phyloP scores from a whole-genome alignment of 1,284 basidiomycete genomes.

The Puccinia triticina region DNA sequence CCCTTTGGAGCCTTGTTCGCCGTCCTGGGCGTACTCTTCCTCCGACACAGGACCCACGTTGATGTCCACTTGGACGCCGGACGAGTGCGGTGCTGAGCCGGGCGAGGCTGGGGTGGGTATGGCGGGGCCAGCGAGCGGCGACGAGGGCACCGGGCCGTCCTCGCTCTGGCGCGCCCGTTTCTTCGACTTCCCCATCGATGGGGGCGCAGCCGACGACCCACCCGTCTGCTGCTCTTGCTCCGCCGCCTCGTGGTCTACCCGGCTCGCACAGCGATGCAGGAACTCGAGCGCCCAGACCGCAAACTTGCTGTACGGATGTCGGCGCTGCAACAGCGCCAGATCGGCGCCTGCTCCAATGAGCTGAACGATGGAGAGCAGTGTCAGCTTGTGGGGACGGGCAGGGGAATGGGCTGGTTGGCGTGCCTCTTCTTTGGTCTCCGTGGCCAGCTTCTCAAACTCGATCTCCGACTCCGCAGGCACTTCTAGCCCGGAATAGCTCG shows the following conservation, averaged over 20 bases:
- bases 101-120: too few relatives aligned
- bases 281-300: conserved; percentile 39
- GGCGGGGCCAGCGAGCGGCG: too few relatives aligned
- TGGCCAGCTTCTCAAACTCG: conserved; percentile 33
- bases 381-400: neutral
- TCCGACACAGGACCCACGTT: neutral
- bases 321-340: conserved; percentile 11
- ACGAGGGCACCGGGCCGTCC: too few relatives aligned
- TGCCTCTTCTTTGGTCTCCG: conserved; percentile 29
- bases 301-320: conserved; percentile 42
- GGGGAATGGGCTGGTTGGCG: neutral
- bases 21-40: neutral
- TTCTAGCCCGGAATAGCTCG: conserved; percentile 39
- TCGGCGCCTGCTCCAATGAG: conserved; percentile 27
- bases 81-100: neutral
- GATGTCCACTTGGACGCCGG: neutral
- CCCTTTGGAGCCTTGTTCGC: neutral
- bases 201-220: too few relatives aligned
- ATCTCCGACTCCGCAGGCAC: conserved; percentile 4
- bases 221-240: conserved; percentile 10
- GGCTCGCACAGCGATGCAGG: conserved; percentile 24
- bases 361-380: neutral
- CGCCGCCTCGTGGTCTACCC: conserved; percentile 12
- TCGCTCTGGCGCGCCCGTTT: too few relatives aligned
- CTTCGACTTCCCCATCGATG: too few relatives aligned